phyloP scores from a whole-genome alignment of 2,329 filamentous ascomycete genomes.

The Clarireedia paspali region DNA sequence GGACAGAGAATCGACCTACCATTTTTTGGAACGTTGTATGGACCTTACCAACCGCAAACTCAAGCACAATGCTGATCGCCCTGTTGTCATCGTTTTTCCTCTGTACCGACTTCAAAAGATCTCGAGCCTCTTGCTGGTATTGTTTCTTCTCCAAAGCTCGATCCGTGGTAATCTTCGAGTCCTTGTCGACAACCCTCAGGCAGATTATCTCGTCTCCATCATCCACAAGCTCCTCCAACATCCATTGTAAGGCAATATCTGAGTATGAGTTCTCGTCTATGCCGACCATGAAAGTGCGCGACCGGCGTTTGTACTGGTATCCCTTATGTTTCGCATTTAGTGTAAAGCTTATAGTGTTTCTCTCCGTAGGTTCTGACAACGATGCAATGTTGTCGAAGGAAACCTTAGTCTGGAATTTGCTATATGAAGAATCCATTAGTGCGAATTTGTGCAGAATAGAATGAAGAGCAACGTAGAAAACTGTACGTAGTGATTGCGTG shows the following conservation, averaged over 20 bases:
- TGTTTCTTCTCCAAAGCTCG: slow-evolving; percentile 48
- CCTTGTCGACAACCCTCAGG: slow-evolving; percentile 63
- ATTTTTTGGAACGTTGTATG: slow-evolving; percentile 67
- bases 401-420: slow-evolving; percentile 59
- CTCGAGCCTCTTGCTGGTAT: slow-evolving; percentile 58
- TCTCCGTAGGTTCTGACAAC: slow-evolving; percentile 55
- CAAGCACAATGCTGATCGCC: slow-evolving; percentile 63
- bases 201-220: slow-evolving; percentile 72
- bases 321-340: slow-evolving; percentile 66
- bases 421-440: slow-evolving; percentile 17
- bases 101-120: slow-evolving; percentile 57
- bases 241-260: slow-evolving; percentile 66
- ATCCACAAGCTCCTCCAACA: slow-evolving; percentile 69
- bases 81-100: slow-evolving; percentile 63
- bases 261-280: slow-evolving; percentile 70
- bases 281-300: slow-evolving; percentile 63
- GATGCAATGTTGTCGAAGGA: slow-evolving; percentile 67
- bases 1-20: slow-evolving; percentile 38
- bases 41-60: slow-evolving; percentile 64
- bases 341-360: slow-evolving; percentile 52
- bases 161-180: slow-evolving; percentile 57
- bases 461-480: neutral
- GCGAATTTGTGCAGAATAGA: neutral
- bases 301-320: slow-evolving; percentile 59
- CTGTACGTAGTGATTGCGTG: neutral